A percentile compares a stretch with the other conserved stretches of the same genome.
Conservation (phyloP, 345 rosid species). For the Leavenworthia alabamica region DNA sequence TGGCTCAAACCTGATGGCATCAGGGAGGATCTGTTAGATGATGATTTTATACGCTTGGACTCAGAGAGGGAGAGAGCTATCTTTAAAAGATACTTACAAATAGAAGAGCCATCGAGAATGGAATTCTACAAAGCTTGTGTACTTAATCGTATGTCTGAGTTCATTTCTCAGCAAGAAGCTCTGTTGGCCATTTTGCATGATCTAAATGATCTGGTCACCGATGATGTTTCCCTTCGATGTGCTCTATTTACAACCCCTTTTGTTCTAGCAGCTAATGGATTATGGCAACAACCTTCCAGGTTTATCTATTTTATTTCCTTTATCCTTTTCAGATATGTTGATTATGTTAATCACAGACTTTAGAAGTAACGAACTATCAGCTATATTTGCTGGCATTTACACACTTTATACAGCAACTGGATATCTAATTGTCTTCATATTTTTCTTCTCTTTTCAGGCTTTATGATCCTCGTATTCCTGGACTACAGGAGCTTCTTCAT, state of each 20-base stretch:
- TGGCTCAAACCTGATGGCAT: conserved; percentile 82
- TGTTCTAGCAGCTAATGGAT: conserved; percentile 78
- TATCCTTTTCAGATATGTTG: conserved; percentile 4
- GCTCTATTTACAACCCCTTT: conserved; percentile 57
- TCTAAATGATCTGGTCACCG: conserved; percentile 61
- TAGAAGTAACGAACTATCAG: background rate
- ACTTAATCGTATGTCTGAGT: conserved; percentile 81
- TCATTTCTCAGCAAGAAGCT: conserved; percentile 53
- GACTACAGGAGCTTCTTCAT: conserved; percentile 55
- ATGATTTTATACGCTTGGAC: conserved; percentile 78
- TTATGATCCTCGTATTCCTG: conserved; percentile 84
- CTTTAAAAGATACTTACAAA: conserved; percentile 52
- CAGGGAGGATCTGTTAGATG: conserved; percentile 70
- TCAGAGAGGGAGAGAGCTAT: conserved; percentile 78
- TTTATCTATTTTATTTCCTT: conserved; percentile 20
- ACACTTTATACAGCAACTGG: background rate
- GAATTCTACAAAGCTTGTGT: conserved; percentile 79
- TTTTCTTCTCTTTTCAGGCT: conserved; percentile 55
- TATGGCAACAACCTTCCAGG: conserved; percentile 93
- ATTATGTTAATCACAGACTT: conserved; percentile 10
- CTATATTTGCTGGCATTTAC: conserved; percentile 9
- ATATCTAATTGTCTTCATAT: background rate
- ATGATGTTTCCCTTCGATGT: conserved; percentile 54
- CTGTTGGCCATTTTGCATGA: conserved; percentile 64
- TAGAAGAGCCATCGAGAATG: conserved; percentile 62